Evolutionary conservation across 2,329 filamentous ascomycete species (phyloP).

Genomic region (Colletotrichum magnum): DNA sequence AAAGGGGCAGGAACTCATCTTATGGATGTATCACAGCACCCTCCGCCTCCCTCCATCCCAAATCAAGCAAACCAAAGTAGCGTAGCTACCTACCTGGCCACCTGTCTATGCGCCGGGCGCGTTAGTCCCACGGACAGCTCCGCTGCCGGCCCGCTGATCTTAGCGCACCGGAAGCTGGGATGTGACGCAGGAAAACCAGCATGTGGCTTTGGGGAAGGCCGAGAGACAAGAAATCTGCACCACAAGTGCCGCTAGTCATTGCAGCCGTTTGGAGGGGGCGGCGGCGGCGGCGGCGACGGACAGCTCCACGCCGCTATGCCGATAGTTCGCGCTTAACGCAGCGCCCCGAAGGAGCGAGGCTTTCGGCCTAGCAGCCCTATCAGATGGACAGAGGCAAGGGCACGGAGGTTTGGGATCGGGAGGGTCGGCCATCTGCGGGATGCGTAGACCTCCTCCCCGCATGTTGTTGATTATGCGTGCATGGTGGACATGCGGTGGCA

Average conservation of each 20-base stretch:
- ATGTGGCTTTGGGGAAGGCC: conserved; percentile 9
- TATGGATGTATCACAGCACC: not conserved
- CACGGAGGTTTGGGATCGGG: too few species aligned
- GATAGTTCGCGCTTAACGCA: not conserved
- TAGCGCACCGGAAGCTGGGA: not conserved
- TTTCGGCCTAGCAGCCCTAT: not conserved
- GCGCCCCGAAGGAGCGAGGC: not conserved
- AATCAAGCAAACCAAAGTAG: too few species aligned
- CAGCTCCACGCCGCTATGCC: not conserved
- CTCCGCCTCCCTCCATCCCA: not conserved
- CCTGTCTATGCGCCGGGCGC: not conserved
- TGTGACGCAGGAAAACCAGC: not conserved
- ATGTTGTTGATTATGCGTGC: not conserved
- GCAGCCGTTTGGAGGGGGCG: not conserved
- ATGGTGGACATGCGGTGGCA: not conserved
- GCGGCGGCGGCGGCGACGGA: too few species aligned
- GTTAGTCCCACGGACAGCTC: not conserved
- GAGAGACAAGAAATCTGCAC: not conserved
- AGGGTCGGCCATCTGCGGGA: too few species aligned
- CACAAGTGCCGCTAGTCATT: not conserved
- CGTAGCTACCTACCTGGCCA: too few species aligned
- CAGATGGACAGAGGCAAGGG: not conserved
- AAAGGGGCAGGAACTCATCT: not conserved
- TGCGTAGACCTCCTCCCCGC: not conserved
- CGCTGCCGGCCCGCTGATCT: conserved; percentile 6